Base-by-base conservation (phyloP, 306 rosid species). In the Vigna mungo region DNA sequence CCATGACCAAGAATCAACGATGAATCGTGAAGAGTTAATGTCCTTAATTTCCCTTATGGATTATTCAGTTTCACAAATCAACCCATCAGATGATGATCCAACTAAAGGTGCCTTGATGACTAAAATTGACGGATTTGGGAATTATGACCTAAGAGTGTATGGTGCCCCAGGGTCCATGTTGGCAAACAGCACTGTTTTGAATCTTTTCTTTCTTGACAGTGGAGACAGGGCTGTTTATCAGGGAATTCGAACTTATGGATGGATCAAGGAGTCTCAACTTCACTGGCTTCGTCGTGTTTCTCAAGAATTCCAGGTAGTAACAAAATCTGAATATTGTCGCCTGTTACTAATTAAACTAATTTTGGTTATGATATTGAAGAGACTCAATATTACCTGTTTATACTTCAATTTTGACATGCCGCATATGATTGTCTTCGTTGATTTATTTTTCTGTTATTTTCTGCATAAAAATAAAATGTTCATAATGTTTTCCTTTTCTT, bases 191-290 rank as follows among this genome's bases (percentile, higher is more conserved):
- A 90, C 89, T 64, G 60, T 90, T 83, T 86, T 92, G 80, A 89
- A 92, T 84, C 96, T 95, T 53, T 85, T 84, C 81, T 95, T 95
- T 87, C 97, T 95, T 37, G 98, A 95, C 85, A 95, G 91, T 80
- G 98, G 98, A 54, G 97, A 86, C 52, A 80, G 91, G 74, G 89
- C 83, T 43, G 65, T 72, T 27, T 85, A 92, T 73, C 81, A 85
- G 71, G 97, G 98, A 79, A 48, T 77, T 77, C 92, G 71, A 84
- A 95, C 98, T 13, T 95, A 92, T 60, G 95, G 89, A 47, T 90
- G 95, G 93, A 95, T 95, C 68, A 90, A 88, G 81, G 95, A 90
- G 72, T 95, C 97, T 25, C 98, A 94, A 80, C 98, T 90, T 72
- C 52, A 48, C 16, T 94, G 98, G 98, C 87, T 94, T 53, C 90